Percentiles rank a stretch among this genome's conserved stretches.
Evolutionary conservation across 352 stramenopile genomes (phyloP).

Genomic region (Thalassiosira hispida): DNA sequence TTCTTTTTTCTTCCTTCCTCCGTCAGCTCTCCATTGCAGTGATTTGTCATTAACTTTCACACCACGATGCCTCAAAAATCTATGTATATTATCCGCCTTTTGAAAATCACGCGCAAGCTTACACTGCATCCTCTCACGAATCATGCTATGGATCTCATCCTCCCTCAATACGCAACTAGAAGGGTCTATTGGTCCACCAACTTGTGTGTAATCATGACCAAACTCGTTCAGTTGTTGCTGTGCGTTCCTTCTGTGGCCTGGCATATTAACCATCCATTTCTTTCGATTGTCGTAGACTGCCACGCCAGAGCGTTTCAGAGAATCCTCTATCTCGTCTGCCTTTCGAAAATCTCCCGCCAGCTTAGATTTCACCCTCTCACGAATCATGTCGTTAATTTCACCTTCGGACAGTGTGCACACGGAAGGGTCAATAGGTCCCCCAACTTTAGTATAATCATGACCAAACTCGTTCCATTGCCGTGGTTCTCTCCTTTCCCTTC

Average conservation of each 20-base stretch:
- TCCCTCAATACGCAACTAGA: constrained; percentile 1
- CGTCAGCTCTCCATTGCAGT: too few relatives aligned
- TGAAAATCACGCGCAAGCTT: constrained; percentile 10
- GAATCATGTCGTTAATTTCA: not conserved
- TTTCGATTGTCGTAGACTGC: not conserved
- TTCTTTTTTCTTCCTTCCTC: too few relatives aligned
- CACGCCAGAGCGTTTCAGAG: not conserved
- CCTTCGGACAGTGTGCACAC: not conserved
- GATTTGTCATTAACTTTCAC: constrained; percentile 5
- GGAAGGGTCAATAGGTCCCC: not conserved
- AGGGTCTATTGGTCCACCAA: not conserved
- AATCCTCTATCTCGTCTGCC: not conserved
- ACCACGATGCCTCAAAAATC: not conserved
- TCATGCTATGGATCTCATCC: constrained; percentile 11
- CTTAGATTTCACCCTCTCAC: not conserved
- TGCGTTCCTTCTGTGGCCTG: too few relatives aligned
- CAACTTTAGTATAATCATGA: not conserved
- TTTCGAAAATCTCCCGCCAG: not conserved
- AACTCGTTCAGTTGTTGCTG: not conserved
- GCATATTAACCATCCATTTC: too few relatives aligned
- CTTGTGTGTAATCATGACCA: constrained; percentile 2
- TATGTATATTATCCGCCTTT: constrained; percentile 7
- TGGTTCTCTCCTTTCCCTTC: too few relatives aligned
- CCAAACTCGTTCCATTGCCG: not conserved
- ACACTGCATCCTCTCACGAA: constrained; percentile 7